Conservation (phyloP, 805 yeast species). For the Starmera caribaea region DNA sequence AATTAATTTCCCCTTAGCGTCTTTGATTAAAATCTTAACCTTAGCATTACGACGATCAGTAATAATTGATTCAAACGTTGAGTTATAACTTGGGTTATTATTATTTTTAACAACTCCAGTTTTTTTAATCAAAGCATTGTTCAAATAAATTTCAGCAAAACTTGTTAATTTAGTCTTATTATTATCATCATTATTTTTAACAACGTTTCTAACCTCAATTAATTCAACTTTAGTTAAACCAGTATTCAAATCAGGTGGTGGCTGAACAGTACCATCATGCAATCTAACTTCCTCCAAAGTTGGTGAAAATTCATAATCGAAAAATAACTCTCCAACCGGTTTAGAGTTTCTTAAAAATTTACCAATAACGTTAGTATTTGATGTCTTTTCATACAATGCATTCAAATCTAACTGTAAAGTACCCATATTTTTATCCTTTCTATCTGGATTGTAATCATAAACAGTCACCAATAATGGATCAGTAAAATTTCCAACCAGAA, state of each 20-base stretch:
- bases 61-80: conserved; percentile 56
- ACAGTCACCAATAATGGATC: conserved; percentile 73
- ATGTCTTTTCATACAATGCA: conserved; percentile 42
- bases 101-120: conserved; percentile 51
- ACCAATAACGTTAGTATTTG: conserved; percentile 38
- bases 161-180: conserved; percentile 41
- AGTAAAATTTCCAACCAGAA: conserved; percentile 64
- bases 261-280: conserved; percentile 75
- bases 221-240: conserved; percentile 76
- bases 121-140: conserved; percentile 47
- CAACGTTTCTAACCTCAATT: conserved; percentile 43
- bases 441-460: conserved; percentile 68
- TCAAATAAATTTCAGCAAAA: conserved; percentile 62
- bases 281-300: conserved; percentile 47
- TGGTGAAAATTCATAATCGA: conserved; percentile 69
- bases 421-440: conserved; percentile 79
- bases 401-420: conserved; percentile 65
- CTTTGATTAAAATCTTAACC: conserved; percentile 57
- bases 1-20: conserved; percentile 45
- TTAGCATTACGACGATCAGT: conserved; percentile 64
- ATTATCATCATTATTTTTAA: conserved; percentile 26
- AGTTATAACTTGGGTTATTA: conserved; percentile 59
- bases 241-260: conserved; percentile 88
- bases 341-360: conserved; percentile 74
- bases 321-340: conserved; percentile 65